Evolutionary conservation across 2,329 filamentous ascomycete genomes (phyloP).

Genomic region (Metarhizium rileyi): DNA sequence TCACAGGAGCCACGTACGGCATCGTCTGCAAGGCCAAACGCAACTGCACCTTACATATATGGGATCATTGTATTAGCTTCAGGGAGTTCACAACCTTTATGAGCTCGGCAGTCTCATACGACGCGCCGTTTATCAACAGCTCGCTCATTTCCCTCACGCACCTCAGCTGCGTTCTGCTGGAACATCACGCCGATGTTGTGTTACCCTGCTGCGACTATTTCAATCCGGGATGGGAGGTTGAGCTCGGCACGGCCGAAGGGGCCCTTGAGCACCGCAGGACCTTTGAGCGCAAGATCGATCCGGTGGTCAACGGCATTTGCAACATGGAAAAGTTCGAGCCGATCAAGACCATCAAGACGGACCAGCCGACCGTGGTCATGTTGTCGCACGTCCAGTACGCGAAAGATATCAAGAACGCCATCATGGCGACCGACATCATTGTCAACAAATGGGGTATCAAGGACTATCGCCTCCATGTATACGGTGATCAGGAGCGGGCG

Average conservation of each 20-base stretch:
- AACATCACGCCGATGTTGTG: not conserved
- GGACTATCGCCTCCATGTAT: not conserved
- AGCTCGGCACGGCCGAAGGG: not conserved
- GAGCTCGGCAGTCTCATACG: not conserved
- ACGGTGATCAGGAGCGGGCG: not conserved
- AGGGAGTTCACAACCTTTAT: not conserved
- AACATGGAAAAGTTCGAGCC: not conserved
- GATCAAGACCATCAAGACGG: not conserved
- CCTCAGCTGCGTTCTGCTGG: not conserved
- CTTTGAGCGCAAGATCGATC: not conserved
- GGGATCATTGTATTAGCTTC: not conserved
- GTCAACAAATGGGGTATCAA: constrained; percentile 1
- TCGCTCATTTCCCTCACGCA: not conserved
- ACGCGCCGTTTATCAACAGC: not conserved
- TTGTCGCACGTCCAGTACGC: not conserved
- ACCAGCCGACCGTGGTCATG: not conserved
- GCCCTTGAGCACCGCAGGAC: not conserved
- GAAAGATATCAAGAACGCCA: not conserved
- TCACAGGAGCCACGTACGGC: not conserved
- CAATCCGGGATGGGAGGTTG: not conserved
- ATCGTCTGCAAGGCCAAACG: not conserved
- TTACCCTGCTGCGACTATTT: not conserved
- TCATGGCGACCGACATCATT: not conserved
- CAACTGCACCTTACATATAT: not conserved
- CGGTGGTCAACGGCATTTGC: not conserved